phyloP scores from a whole-genome alignment of 352 stramenopile genomes.

The Phytophthora multivora region DNA sequence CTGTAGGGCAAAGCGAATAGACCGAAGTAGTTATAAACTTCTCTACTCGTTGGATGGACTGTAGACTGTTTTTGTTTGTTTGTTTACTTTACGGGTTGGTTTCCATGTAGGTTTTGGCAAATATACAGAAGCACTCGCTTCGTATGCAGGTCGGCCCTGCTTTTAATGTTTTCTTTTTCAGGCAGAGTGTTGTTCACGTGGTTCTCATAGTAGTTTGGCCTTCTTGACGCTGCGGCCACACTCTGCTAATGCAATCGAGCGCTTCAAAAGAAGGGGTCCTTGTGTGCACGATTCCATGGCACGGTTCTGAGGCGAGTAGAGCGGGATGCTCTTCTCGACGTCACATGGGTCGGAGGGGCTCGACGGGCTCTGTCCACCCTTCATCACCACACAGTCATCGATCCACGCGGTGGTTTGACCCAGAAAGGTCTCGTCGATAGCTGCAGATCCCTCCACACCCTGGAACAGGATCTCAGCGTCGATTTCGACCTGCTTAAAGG shows the following conservation, averaged over 20 bases:
- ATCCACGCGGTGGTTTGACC: conserved; percentile 29
- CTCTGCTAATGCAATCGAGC: conserved; percentile 25
- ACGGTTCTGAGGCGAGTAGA: conserved; percentile 21
- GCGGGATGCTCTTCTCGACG: conserved; percentile 21
- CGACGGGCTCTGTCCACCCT: conserved; percentile 14
- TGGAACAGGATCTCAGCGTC: conserved; percentile 28
- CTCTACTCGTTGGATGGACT: neutral
- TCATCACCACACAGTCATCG: conserved; percentile 25
- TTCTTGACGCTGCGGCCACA: conserved; percentile 23
- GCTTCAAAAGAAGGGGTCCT: conserved; percentile 26
- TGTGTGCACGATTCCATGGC: conserved; percentile 14
- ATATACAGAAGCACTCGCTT: conserved; percentile 39
- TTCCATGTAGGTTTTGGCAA: conserved; percentile 27
- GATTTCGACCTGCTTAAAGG: conserved; percentile 25
- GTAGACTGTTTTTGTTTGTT: conserved; percentile 21
- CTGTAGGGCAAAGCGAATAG: conserved; percentile 11
- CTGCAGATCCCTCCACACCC: conserved; percentile 12
- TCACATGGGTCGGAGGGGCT: conserved; percentile 20
- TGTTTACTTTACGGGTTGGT: conserved; percentile 33
- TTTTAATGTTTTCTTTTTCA: conserved; percentile 9
- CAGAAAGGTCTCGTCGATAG: conserved; percentile 16
- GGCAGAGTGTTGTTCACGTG: conserved; percentile 6
- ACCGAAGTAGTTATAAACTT: too few relatives aligned
- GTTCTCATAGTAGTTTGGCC: conserved; percentile 30
- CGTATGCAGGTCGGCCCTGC: conserved; percentile 20